Percentiles rank a stretch among this genome's conserved stretches.
Conservation (phyloP, 805 yeast species). For the Spencermartinsiella europaea region DNA sequence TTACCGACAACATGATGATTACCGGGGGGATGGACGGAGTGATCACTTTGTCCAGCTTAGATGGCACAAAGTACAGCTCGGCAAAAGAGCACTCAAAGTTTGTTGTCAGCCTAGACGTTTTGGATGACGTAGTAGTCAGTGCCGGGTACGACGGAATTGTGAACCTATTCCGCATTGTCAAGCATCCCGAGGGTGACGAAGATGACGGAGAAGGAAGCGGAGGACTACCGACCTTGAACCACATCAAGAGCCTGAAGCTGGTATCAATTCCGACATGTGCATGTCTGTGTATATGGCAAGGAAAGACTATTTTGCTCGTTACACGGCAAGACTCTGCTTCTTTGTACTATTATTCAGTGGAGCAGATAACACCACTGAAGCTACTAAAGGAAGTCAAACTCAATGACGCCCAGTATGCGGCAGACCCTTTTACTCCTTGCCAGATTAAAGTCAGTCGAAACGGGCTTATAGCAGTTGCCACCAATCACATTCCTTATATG, state of each 20-base stretch:
- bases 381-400: slow-evolving; percentile 49
- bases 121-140: slow-evolving; percentile 37
- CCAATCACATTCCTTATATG: slow-evolving; percentile 77
- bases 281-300: slow-evolving; percentile 2
- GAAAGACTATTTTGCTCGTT: slow-evolving; percentile 41
- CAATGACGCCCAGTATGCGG: slow-evolving; percentile 64
- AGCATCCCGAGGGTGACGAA: not conserved
- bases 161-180: slow-evolving; percentile 13
- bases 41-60: slow-evolving; percentile 27
- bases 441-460: slow-evolving; percentile 30
- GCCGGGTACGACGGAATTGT: slow-evolving; percentile 28
- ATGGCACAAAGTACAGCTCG: slow-evolving; percentile 11
- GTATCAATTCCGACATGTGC: slow-evolving; percentile 13
- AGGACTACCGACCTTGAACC: slow-evolving; percentile 1
- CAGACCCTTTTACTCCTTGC: slow-evolving; percentile 59
- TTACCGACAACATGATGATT: slow-evolving; percentile 30
- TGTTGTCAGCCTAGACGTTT: slow-evolving; percentile 34
- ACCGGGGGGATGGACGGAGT: slow-evolving; percentile 54
- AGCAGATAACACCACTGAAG: slow-evolving; percentile 22
- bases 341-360: slow-evolving; percentile 39
- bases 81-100: slow-evolving; percentile 38
- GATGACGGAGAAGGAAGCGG: not conserved
- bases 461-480: slow-evolving; percentile 49
- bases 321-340: slow-evolving; percentile 59
- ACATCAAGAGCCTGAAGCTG: not conserved